These are phyloP conservation scores for Athelia sp. DNA, from an alignment of 1,284 basidiomycete species.

Conservation along the genomic window DNA sequence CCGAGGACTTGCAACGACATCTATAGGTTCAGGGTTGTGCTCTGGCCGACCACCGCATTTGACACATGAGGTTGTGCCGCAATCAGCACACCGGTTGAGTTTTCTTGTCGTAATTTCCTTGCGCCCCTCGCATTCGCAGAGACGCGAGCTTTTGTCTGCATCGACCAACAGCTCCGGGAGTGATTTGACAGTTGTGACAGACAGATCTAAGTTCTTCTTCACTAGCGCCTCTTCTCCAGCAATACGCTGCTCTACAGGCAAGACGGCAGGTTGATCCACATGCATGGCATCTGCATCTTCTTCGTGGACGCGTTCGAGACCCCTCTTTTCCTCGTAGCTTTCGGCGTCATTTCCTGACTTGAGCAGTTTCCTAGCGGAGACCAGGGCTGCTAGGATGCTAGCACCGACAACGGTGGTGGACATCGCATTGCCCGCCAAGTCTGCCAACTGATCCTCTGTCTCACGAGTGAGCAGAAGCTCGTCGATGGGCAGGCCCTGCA, in stretches of 20 bases:
- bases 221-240: constrained; percentile 67
- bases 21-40: constrained; percentile 65
- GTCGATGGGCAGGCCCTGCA: constrained; percentile 92
- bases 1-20: constrained; percentile 44
- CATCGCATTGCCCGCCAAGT: constrained; percentile 96
- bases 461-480: constrained; percentile 90
- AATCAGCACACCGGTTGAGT: constrained; percentile 72
- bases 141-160: constrained; percentile 70
- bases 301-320: constrained; percentile 31
- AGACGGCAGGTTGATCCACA: constrained; percentile 30
- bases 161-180: constrained; percentile 57
- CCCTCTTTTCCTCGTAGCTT: constrained; percentile 59
- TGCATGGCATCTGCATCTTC: constrained; percentile 40
- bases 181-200: constrained; percentile 42
- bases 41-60: constrained; percentile 89
- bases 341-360: constrained; percentile 57
- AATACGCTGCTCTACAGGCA: constrained; percentile 46
- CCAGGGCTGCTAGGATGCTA: constrained; percentile 81
- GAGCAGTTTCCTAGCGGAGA: constrained; percentile 60
- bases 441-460: constrained; percentile 89
- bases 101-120: constrained; percentile 69
- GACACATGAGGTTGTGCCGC: constrained; percentile 76
- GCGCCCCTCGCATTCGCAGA: constrained; percentile 89
- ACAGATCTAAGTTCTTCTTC: constrained; percentile 64
- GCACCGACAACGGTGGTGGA: constrained; percentile 93